A percentile compares a stretch with the other conserved stretches of the same genome.
These are phyloP conservation scores for Fusarium siculi DNA, from an alignment of 2,329 filamentous ascomycete genomes.

Conservation along the genomic window DNA sequence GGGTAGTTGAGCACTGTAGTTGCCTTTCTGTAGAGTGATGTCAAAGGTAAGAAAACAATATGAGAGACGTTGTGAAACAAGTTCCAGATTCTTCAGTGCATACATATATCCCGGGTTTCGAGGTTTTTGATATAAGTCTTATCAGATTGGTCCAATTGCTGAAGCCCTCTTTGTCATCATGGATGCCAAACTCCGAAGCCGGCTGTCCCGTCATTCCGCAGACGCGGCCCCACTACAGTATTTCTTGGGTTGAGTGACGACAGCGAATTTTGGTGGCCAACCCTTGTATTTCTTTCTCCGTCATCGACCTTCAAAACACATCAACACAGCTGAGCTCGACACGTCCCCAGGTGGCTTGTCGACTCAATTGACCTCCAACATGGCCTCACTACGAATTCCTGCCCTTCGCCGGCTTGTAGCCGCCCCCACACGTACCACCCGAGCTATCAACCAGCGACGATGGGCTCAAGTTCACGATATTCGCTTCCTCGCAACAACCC, in stretches of 20 bases:
- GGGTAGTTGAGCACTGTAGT: conserved; percentile 27
- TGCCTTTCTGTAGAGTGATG: not conserved
- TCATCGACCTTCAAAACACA: conserved; percentile 5
- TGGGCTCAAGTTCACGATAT: conserved; percentile 95
- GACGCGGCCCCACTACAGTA: conserved; percentile 31
- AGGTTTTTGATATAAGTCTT: conserved; percentile 18
- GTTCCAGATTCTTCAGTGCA: not conserved
- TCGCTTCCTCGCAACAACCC: conserved; percentile 86
- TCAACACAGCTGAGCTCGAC: not conserved
- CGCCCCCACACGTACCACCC: conserved; percentile 47
- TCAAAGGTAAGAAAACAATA: not conserved
- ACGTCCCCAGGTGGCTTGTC: conserved; percentile 1
- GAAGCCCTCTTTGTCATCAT: conserved; percentile 41
- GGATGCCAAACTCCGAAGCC: conserved; percentile 40
- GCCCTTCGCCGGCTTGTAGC: conserved; percentile 59
- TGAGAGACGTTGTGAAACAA: not conserved
- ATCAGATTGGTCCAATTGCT: conserved; percentile 39
- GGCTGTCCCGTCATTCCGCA: conserved; percentile 22
- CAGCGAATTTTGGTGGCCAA: conserved; percentile 31
- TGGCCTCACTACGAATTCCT: conserved; percentile 62
- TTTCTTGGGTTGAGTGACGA: conserved; percentile 37
- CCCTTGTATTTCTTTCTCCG: conserved; percentile 25
- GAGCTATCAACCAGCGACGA: conserved; percentile 71
- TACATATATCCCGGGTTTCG: not conserved
- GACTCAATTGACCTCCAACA: conserved; percentile 41